Conservation (phyloP, 306 rosid species). For the Sindora glabra region DNA sequence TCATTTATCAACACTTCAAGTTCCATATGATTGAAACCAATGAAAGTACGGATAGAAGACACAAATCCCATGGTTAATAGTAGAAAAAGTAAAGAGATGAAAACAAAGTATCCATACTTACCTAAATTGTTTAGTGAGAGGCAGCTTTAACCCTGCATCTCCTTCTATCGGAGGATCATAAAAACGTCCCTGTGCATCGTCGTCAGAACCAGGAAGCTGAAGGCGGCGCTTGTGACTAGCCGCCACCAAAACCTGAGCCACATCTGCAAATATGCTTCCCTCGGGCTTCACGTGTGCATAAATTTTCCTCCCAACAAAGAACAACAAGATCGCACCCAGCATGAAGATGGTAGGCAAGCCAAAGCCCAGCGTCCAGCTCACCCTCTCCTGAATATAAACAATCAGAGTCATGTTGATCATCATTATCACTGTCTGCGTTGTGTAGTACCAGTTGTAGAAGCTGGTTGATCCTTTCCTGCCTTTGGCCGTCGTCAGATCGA, state of each 20-base stretch:
- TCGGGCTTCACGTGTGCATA: conserved; percentile 32
- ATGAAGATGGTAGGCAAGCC: conserved; percentile 38
- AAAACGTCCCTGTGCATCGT: background rate
- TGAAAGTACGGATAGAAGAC: too few relatives aligned
- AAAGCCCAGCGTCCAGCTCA: conserved; percentile 67
- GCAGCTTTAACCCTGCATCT: conserved; percentile 19
- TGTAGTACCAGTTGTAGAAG: conserved; percentile 45
- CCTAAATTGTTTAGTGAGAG: conserved; percentile 45
- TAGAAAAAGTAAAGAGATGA: too few relatives aligned
- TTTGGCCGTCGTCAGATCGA: conserved; percentile 36
- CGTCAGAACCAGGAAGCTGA: conserved; percentile 6
- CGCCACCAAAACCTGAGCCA: conserved; percentile 41
- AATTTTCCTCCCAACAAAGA: conserved; percentile 37
- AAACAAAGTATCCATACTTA: conserved; percentile 5
- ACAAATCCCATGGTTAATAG: too few relatives aligned
- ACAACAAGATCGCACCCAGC: conserved; percentile 28
- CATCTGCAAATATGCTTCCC: conserved; percentile 34
- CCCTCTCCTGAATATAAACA: conserved; percentile 45
- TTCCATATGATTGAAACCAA: too few relatives aligned
- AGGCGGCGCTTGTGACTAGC: conserved; percentile 42
- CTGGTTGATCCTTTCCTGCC: conserved; percentile 42
- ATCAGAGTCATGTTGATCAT: conserved; percentile 31
- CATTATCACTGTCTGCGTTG: conserved; percentile 23
- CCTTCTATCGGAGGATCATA: conserved; percentile 35
- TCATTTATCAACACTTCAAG: too few relatives aligned